Conservation (phyloP, 306 rosid genomes). For the Heteromeles arbutifolia region DNA sequence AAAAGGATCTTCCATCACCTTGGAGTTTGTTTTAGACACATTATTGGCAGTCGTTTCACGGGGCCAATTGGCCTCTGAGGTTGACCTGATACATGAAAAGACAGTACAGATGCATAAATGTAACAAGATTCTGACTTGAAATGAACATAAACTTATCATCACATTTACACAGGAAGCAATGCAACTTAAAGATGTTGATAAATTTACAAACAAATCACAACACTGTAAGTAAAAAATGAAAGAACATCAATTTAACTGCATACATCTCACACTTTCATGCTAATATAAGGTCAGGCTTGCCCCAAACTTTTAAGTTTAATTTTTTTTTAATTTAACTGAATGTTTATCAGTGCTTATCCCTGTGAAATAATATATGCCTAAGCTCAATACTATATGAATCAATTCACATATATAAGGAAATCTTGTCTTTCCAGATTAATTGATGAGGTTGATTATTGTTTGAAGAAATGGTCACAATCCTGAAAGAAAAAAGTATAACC, state of each 20-base stretch:
- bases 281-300: not conserved
- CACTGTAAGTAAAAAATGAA: not conserved
- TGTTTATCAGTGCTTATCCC: not conserved
- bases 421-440: not conserved
- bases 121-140: not conserved
- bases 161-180: not conserved
- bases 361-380: not conserved
- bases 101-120: not conserved
- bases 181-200: not conserved
- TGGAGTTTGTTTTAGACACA: conserved; percentile 49
- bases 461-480: not conserved
- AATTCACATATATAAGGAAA: not conserved
- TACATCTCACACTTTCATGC: not conserved
- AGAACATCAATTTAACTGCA: not conserved
- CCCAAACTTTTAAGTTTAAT: not conserved
- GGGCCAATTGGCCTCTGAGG: conserved; percentile 52
- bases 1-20: conserved; percentile 56
- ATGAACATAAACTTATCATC: not conserved
- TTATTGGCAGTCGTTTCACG: conserved; percentile 44
- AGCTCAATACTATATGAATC: not conserved
- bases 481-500: not conserved
- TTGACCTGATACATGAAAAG: conserved; percentile 51
- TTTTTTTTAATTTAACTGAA: not conserved
- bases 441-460: not conserved
- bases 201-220: not conserved